A percentile compares a stretch with the other conserved stretches of the same genome.
Evolutionary conservation across 139 green algal genomes (phyloP).

Genomic region (Pleodorina starrii): DNA sequence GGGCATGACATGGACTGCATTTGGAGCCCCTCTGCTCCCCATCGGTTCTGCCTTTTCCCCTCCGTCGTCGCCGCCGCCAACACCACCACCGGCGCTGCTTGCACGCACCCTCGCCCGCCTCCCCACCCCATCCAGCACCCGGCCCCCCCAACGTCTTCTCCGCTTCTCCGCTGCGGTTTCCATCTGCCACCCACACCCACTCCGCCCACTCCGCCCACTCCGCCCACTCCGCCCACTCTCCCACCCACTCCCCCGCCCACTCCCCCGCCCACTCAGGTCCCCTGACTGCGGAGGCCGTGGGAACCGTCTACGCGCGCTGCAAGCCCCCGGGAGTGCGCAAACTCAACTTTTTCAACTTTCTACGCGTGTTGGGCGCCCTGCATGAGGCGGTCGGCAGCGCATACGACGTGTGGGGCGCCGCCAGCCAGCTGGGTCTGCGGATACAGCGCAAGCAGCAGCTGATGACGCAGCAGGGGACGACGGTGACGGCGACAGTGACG

Average conservation of each 20-base stretch:
- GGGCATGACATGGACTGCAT: too few relatives aligned
- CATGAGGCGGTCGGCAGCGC: background rate
- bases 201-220: background rate
- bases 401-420: constrained; percentile 32
- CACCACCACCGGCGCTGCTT: too few relatives aligned
- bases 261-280: background rate
- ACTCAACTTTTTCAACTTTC: background rate
- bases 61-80: too few relatives aligned
- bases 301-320: background rate
- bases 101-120: background rate
- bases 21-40: too few relatives aligned
- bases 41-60: too few relatives aligned
- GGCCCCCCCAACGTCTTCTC: background rate
- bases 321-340: background rate
- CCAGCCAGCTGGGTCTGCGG: background rate
- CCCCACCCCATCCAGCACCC: background rate
- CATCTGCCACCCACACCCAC: too few relatives aligned
- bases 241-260: background rate
- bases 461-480: too few relatives aligned
- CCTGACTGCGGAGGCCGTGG: background rate
- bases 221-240: background rate
- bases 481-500: too few relatives aligned
- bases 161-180: too few relatives aligned
- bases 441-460: background rate
- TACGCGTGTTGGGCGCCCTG: background rate